Evolutionary conservation across 805 yeast genomes (phyloP).

Genomic region (Cyberlindnera maritima): DNA sequence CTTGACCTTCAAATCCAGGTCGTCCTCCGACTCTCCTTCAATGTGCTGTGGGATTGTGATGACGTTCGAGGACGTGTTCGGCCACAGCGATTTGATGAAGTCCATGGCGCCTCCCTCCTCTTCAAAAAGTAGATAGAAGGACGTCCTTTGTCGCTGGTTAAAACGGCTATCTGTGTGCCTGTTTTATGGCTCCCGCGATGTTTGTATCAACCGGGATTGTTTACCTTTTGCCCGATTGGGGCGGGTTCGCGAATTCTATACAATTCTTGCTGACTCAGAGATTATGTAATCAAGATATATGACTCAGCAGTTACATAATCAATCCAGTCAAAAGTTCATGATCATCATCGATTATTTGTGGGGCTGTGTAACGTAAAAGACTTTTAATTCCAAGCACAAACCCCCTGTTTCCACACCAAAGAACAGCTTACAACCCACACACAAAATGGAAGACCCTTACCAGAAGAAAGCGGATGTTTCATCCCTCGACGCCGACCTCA

Average conservation of each 20-base stretch:
- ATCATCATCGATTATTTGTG: no score
- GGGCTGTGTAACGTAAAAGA: no score
- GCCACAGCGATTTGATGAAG: conserved; percentile 32
- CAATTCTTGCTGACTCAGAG: not conserved
- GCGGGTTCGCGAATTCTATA: not conserved
- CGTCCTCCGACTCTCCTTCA: conserved; percentile 49
- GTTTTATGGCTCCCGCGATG: no score
- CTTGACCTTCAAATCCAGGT: conserved; percentile 59
- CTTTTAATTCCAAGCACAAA: no score
- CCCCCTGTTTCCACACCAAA: no score
- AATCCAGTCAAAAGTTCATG: no score
- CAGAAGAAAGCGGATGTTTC: conserved; percentile 41
- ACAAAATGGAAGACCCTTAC: conserved; percentile 21
- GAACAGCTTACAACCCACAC: no score
- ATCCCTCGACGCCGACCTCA: conserved; percentile 63
- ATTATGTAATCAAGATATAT: not conserved
- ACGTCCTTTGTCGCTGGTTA: no score
- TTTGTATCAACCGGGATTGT: not conserved
- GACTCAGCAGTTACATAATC: no score
- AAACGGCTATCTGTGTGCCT: no score
- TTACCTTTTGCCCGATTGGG: not conserved
- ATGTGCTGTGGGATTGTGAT: conserved; percentile 48
- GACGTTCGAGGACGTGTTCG: conserved; percentile 30
- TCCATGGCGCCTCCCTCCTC: no score
- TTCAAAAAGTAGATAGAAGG: no score